These are phyloP conservation scores for Boletus eberwhitei DNA, from an alignment of 768 basidiomycete species.

Conservation along the genomic window DNA sequence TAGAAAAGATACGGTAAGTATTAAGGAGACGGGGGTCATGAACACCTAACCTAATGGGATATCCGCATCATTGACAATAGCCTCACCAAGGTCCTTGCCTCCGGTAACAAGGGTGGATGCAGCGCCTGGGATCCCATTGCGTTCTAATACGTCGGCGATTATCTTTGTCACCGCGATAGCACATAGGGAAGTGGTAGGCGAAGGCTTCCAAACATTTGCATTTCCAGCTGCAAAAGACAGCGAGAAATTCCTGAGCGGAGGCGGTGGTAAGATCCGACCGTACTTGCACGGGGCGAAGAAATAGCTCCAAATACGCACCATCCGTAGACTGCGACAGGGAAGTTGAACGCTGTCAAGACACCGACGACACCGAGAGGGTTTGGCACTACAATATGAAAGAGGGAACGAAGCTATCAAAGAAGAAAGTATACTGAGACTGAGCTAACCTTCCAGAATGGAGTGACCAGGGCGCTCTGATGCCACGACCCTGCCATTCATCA, in stretches of 20 bases:
- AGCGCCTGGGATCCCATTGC: slow-evolving; percentile 80
- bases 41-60: slow-evolving; percentile 70
- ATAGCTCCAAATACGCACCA: slow-evolving; percentile 49
- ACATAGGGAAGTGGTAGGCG: slow-evolving; percentile 83
- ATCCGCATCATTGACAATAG: slow-evolving; percentile 65
- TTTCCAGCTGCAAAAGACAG: slow-evolving; percentile 89
- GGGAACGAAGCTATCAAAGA: slow-evolving; percentile 1
- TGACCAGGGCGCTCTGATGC: slow-evolving; percentile 90
- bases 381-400: slow-evolving; percentile 55
- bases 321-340: slow-evolving; percentile 91
- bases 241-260: slow-evolving; percentile 71
- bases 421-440: background rate
- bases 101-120: slow-evolving; percentile 82
- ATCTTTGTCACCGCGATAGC: slow-evolving; percentile 91
- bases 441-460: slow-evolving; percentile 79
- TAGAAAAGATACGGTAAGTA: slow-evolving; percentile 27
- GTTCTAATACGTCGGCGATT: slow-evolving; percentile 74
- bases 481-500: slow-evolving; percentile 90
- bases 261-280: slow-evolving; percentile 9
- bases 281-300: background rate
- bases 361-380: slow-evolving; percentile 80
- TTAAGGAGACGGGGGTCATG: background rate
- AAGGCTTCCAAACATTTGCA: slow-evolving; percentile 94
- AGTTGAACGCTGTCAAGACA: slow-evolving; percentile 92
- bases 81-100: slow-evolving; percentile 74